These are phyloP conservation scores for Dioszegia crocea DNA, from an alignment of 768 basidiomycete species.

Conservation along the genomic window DNA sequence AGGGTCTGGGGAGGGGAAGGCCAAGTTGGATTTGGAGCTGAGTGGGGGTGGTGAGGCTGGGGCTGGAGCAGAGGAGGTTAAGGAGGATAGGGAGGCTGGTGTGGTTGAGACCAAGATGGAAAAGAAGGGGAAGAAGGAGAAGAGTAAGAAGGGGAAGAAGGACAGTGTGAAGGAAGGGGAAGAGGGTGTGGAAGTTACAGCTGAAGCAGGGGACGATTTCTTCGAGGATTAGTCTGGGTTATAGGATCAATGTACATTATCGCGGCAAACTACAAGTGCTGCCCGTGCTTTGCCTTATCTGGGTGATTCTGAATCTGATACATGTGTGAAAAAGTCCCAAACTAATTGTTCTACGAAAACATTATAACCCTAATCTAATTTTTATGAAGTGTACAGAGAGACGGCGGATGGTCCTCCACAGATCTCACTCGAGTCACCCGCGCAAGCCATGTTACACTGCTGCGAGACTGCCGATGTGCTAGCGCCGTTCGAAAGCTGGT, in stretches of 20 bases:
- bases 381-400: constrained; percentile 12
- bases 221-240: constrained; percentile 20
- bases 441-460: constrained; percentile 40
- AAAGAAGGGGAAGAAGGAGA: constrained; percentile 11
- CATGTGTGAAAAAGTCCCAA: not conserved
- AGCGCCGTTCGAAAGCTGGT: constrained; percentile 30
- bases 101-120: not conserved
- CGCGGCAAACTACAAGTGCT: too few relatives aligned
- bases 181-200: not conserved
- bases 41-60: constrained; percentile 6
- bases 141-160: constrained; percentile 4
- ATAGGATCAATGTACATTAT: not conserved
- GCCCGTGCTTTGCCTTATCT: too few relatives aligned
- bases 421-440: constrained; percentile 27
- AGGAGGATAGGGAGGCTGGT: not conserved
- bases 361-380: not conserved
- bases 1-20: constrained; percentile 2
- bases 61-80: not conserved
- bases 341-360: not conserved
- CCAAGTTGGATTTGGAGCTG: not conserved
- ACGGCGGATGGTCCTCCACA: constrained; percentile 39
- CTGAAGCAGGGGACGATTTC: constrained; percentile 36
- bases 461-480: constrained; percentile 15
- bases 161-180: constrained; percentile 4
- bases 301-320: too few relatives aligned